Percentiles rank a stretch among this genome's conserved stretches.
phyloP scores from a whole-genome alignment of 2,329 filamentous ascomycete species.

The Trichothecium sympodiale region DNA sequence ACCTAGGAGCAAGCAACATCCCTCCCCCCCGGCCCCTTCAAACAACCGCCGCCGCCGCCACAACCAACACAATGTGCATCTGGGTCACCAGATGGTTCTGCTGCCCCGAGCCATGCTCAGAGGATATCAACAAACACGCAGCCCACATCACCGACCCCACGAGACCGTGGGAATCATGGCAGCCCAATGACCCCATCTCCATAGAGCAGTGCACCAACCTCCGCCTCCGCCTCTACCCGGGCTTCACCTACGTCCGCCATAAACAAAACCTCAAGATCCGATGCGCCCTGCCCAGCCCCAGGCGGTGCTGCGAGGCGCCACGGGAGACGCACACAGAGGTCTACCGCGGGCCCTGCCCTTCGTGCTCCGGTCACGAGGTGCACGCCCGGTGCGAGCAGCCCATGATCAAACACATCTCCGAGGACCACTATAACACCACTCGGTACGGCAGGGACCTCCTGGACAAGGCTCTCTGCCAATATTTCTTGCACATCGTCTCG shows the following conservation, averaged over 20 bases:
- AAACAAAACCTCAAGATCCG: conserved; percentile 6
- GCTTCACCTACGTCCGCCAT: conserved; percentile 6
- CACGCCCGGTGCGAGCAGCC: conserved; percentile 4
- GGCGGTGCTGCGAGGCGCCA: conserved; percentile 2
- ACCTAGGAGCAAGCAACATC: too few species aligned
- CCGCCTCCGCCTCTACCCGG: too few species aligned
- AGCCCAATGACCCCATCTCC: too few species aligned
- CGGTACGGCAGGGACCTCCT: too few species aligned
- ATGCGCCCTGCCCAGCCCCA: conserved; percentile 5
- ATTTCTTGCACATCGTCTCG: too few species aligned
- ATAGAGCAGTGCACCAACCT: too few species aligned
- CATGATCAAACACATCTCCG: background rate
- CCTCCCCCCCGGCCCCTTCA: too few species aligned
- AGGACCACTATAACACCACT: too few species aligned
- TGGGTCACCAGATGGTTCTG: conserved; percentile 8
- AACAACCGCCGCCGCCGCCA: background rate
- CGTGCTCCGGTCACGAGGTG: conserved; percentile 7
- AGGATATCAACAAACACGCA: too few species aligned
- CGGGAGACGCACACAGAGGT: conserved; percentile 6
- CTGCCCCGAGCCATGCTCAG: conserved; percentile 3
- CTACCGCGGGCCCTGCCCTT: conserved; percentile 7
- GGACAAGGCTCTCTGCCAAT: too few species aligned
- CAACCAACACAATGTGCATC: conserved; percentile 9
- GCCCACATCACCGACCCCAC: too few species aligned
- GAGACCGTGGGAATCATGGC: too few species aligned